These are phyloP conservation scores for Aspergillus jensenii DNA, from an alignment of 2,329 filamentous ascomycete genomes.

Conservation along the genomic window DNA sequence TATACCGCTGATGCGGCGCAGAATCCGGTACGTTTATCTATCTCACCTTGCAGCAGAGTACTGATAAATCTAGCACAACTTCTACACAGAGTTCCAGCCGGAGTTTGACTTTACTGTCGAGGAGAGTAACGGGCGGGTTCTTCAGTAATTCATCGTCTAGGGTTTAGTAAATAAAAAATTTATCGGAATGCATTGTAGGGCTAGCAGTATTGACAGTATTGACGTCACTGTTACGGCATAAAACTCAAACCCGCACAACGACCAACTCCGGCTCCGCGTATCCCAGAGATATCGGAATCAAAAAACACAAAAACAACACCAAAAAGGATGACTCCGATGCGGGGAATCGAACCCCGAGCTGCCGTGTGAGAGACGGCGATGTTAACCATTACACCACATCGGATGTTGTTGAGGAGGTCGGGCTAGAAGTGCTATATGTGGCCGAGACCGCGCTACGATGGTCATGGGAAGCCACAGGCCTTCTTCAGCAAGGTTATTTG, in stretches of 20 bases:
- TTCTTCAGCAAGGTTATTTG: no score
- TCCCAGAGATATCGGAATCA: neutral
- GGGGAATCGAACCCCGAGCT: constrained; percentile 26
- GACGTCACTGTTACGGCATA: no score
- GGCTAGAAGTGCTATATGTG: neutral
- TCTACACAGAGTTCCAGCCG: constrained; percentile 42
- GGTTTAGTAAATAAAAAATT: no score
- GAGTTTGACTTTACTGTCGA: constrained; percentile 40
- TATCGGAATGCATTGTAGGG: neutral
- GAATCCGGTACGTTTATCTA: constrained; percentile 31
- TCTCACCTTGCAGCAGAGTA: neutral
- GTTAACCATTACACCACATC: constrained; percentile 24
- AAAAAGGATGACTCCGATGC: constrained; percentile 9
- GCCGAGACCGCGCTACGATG: neutral
- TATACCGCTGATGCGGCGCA: constrained; percentile 38
- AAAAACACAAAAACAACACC: neutral
- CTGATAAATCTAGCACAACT: constrained; percentile 34
- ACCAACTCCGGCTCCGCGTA: neutral
- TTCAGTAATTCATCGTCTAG: constrained; percentile 15
- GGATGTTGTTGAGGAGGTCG: constrained; percentile 8
- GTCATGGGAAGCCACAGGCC: neutral
- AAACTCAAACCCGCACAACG: no score
- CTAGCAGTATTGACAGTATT: no score
- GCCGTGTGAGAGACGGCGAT: constrained; percentile 24
- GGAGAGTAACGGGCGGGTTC: constrained; percentile 36